phyloP scores from a whole-genome alignment of 2,329 filamentous ascomycete species.

The Cercospora sp. region DNA sequence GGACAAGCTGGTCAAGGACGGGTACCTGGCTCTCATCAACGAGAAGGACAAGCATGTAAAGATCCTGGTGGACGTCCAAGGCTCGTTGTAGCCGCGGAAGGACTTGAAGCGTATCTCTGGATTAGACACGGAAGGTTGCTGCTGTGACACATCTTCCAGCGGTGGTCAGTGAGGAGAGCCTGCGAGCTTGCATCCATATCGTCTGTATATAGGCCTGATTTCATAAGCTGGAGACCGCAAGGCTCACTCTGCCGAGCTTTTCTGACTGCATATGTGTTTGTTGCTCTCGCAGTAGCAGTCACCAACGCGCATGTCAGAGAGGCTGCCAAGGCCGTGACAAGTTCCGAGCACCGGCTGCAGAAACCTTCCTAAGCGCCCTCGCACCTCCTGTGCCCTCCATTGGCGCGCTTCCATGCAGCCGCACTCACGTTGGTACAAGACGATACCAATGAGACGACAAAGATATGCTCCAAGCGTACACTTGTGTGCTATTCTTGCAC shows the following conservation, averaged over 20 bases:
- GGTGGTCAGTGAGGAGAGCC: not conserved
- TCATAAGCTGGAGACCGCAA: not conserved
- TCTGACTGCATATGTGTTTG: not conserved
- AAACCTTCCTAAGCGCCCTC: conserved; percentile 16
- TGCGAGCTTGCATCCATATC: not conserved
- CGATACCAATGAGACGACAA: conserved; percentile 13
- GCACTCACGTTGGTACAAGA: conserved; percentile 9
- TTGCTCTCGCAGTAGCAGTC: not conserved
- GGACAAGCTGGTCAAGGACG: conserved; percentile 58
- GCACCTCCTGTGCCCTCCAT: not conserved
- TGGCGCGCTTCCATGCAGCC: conserved; percentile 16
- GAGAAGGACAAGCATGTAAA: conserved; percentile 65
- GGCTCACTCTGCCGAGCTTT: not conserved
- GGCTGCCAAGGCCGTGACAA: not conserved
- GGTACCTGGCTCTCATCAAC: conserved; percentile 58
- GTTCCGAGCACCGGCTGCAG: not conserved
- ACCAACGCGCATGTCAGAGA: not conserved
- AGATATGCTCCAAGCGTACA: not conserved
- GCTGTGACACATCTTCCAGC: not conserved
- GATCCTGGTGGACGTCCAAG: conserved; percentile 55
- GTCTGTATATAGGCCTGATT: not conserved
- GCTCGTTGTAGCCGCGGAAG: conserved; percentile 16
- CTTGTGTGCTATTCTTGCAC: conserved; percentile 19
- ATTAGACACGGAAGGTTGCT: not conserved
- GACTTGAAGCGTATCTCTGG: not conserved